A percentile compares a stretch with the other conserved stretches of the same genome.
phyloP scores from a whole-genome alignment of 352 stramenopile genomes.

The Pythium phragmitis region DNA sequence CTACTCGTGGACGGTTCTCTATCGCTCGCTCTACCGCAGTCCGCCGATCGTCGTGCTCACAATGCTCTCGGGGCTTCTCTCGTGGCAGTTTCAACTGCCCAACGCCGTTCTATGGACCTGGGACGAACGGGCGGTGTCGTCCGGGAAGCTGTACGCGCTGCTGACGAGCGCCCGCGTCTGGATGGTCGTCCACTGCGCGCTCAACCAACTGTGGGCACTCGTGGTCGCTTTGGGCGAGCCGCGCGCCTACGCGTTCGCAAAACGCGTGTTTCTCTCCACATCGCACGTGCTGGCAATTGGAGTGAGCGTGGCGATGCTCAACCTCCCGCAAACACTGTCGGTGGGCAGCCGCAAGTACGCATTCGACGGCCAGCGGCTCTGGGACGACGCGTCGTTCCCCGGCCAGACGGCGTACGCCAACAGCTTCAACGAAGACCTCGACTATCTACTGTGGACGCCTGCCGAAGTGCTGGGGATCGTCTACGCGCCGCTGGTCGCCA shows the following conservation, averaged over 20 bases:
- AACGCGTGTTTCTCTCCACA: slow-evolving; percentile 39
- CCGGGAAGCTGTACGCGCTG: slow-evolving; percentile 27
- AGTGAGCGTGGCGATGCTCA: slow-evolving; percentile 24
- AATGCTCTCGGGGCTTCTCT: slow-evolving; percentile 41
- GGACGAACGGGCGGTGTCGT: slow-evolving; percentile 20
- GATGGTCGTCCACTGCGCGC: slow-evolving; percentile 43
- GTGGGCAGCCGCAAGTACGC: slow-evolving; percentile 35
- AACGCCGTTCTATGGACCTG: slow-evolving; percentile 50
- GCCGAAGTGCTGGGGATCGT: slow-evolving; percentile 28
- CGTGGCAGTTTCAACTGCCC: slow-evolving; percentile 48
- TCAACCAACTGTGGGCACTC: slow-evolving; percentile 40
- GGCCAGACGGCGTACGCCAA: slow-evolving; percentile 38
- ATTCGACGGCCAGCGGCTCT: slow-evolving; percentile 36
- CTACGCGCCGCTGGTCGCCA: slow-evolving; percentile 33
- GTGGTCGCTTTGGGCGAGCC: slow-evolving; percentile 34
- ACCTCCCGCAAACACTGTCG: slow-evolving; percentile 31
- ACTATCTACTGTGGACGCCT: slow-evolving; percentile 38
- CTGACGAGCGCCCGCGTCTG: slow-evolving; percentile 43
- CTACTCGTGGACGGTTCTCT: slow-evolving; percentile 47
- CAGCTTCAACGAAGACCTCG: slow-evolving; percentile 50
- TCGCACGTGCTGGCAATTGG: slow-evolving; percentile 40
- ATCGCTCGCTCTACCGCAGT: slow-evolving; percentile 57
- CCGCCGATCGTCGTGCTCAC: slow-evolving; percentile 37
- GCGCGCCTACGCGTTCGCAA: slow-evolving; percentile 41
- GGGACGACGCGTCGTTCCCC: slow-evolving; percentile 36